Percentiles rank a stretch among this genome's conserved stretches.
Conservation (phyloP, 2,329 filamentous ascomycete genomes). For the Venturiaceae sp. region DNA sequence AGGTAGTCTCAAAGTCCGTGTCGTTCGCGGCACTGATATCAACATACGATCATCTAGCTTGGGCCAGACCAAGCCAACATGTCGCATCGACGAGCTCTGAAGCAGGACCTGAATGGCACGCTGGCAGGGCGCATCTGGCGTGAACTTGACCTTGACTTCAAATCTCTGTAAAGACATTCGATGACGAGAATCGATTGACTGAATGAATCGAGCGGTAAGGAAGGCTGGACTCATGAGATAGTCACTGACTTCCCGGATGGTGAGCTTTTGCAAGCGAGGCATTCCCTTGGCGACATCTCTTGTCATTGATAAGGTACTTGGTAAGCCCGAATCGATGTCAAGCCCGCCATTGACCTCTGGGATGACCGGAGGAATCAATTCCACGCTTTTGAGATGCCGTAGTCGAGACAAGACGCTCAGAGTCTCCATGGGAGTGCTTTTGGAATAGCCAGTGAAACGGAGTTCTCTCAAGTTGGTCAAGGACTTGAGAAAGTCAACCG, state of each 20-base stretch:
- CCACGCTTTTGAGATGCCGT: not conserved
- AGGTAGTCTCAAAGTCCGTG: not conserved
- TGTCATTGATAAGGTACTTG: not conserved
- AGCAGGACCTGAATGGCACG: not conserved
- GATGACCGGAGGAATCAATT: not conserved
- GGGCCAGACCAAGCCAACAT: not conserved
- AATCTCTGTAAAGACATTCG: not conserved
- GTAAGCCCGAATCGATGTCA: constrained; percentile 3
- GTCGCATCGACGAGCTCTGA: not conserved
- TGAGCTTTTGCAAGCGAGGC: not conserved
- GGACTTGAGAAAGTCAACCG: constrained; percentile 2
- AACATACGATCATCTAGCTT: not conserved
- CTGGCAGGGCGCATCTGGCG: constrained; percentile 1
- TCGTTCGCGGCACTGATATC: not conserved
- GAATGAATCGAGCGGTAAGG: constrained; percentile 1
- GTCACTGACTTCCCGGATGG: not conserved
- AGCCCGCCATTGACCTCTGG: not conserved
- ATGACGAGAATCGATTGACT: not conserved
- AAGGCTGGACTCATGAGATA: not conserved
- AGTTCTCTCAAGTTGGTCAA: not conserved
- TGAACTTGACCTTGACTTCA: constrained; percentile 1
- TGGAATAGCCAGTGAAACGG: constrained; percentile 5
- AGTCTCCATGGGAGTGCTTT: constrained; percentile 7
- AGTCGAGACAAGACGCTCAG: not conserved
- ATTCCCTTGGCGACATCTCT: not conserved